phyloP scores from a whole-genome alignment of 495 filamentous ascomycete species.

The Neurospora sp. region DNA sequence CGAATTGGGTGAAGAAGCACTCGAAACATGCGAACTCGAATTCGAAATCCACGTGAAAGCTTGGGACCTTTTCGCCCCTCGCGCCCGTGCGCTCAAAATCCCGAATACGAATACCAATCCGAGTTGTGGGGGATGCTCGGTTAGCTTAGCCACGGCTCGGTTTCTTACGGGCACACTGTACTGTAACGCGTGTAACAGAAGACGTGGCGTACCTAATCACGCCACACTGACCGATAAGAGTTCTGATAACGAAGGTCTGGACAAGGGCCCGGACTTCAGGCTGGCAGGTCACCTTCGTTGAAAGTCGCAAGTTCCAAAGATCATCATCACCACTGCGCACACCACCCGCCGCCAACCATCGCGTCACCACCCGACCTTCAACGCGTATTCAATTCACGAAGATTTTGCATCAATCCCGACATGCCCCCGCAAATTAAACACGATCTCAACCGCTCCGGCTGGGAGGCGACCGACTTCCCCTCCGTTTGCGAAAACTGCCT shows the following conservation, averaged over 20 bases:
- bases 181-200: neutral
- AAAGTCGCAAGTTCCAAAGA: neutral
- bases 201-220: neutral
- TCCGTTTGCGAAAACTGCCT: conserved; percentile 67
- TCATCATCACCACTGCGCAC: neutral
- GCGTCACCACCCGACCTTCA: neutral
- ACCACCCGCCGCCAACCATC: neutral
- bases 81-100: neutral
- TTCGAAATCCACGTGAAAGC: neutral
- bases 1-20: neutral
- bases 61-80: neutral
- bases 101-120: conserved; percentile 7
- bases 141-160: neutral
- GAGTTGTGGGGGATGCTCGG: neutral
- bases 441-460: conserved; percentile 90
- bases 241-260: neutral
- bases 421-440: conserved; percentile 75
- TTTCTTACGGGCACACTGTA: neutral
- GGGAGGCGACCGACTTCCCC: conserved; percentile 83
- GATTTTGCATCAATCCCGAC: neutral
- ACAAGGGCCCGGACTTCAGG: neutral
- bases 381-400: neutral
- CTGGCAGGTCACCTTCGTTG: neutral
- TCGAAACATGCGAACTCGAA: conserved; percentile 2
- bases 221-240: conserved; percentile 1